Conservation (phyloP, 345 rosid genomes). For the Eucalyptus sp. region DNA sequence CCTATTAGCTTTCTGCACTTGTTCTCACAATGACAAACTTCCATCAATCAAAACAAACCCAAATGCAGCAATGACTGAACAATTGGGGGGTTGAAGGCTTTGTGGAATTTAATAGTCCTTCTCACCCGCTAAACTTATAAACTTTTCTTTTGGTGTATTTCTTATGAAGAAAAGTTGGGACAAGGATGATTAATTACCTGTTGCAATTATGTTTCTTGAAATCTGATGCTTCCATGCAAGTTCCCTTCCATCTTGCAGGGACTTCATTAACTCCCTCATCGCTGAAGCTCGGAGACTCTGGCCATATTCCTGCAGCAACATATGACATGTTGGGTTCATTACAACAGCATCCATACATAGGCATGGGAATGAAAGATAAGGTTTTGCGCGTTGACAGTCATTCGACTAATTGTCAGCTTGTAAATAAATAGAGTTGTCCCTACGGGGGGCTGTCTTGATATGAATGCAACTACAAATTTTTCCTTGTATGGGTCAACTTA, state of each 20-base stretch:
- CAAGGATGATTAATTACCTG: constrained; percentile 18
- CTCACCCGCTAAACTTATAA: neutral
- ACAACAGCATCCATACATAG: neutral
- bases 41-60: neutral
- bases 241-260: constrained; percentile 60
- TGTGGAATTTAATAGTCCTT: neutral
- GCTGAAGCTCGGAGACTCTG: constrained; percentile 53
- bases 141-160: neutral
- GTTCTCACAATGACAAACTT: neutral
- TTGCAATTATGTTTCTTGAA: constrained; percentile 54
- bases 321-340: neutral
- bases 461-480: neutral
- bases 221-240: constrained; percentile 45
- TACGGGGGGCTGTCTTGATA: neutral
- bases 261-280: constrained; percentile 40
- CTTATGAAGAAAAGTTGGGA: neutral
- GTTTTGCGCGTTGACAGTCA: neutral
- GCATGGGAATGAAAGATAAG: neutral
- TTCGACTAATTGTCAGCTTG: neutral
- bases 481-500: neutral
- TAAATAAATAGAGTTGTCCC: neutral
- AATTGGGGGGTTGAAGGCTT: neutral
- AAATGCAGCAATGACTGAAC: neutral
- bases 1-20: constrained; percentile 49
- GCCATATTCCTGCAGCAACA: constrained; percentile 41